These are phyloP conservation scores for Sungouiella thailandica DNA, from an alignment of 805 yeast genomes.

Conservation along the genomic window DNA sequence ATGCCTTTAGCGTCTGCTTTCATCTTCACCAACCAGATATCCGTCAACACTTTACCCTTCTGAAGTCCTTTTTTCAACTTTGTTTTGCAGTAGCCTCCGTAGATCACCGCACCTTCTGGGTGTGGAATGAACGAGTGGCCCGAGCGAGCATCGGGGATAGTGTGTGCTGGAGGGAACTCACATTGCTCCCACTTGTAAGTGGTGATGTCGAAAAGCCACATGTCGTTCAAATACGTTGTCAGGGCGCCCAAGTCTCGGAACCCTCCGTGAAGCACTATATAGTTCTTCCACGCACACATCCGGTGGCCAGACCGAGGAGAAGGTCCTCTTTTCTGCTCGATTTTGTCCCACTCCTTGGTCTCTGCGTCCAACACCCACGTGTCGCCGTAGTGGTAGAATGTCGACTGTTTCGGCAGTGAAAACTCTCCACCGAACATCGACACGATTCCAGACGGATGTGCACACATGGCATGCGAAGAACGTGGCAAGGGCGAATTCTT, in stretches of 20 bases:
- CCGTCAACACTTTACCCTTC: constrained; percentile 84
- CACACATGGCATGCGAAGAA: constrained; percentile 89
- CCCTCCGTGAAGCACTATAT: constrained; percentile 81
- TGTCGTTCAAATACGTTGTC: constrained; percentile 77
- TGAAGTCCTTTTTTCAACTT: constrained; percentile 85
- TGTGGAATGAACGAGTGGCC: constrained; percentile 85
- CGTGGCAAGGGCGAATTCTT: constrained; percentile 89
- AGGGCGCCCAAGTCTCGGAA: constrained; percentile 83
- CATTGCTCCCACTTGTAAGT: constrained; percentile 88
- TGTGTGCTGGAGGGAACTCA: constrained; percentile 76
- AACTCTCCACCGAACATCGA: constrained; percentile 95
- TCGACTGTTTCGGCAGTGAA: constrained; percentile 91
- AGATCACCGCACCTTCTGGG: constrained; percentile 76
- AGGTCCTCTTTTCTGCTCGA: constrained; percentile 74
- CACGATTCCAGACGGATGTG: constrained; percentile 85
- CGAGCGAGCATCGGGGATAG: constrained; percentile 84
- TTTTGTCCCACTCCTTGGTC: constrained; percentile 84
- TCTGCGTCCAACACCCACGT: constrained; percentile 89
- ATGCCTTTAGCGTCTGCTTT: constrained; percentile 71
- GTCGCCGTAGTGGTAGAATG: constrained; percentile 94
- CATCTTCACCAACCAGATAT: constrained; percentile 85
- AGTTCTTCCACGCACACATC: constrained; percentile 88
- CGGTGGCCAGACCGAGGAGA: constrained; percentile 90
- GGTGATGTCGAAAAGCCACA: constrained; percentile 90
- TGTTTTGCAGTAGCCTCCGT: constrained; percentile 93